Conservation (phyloP, 495 filamentous ascomycete genomes). For the Astrothelium macrocarpum region DNA sequence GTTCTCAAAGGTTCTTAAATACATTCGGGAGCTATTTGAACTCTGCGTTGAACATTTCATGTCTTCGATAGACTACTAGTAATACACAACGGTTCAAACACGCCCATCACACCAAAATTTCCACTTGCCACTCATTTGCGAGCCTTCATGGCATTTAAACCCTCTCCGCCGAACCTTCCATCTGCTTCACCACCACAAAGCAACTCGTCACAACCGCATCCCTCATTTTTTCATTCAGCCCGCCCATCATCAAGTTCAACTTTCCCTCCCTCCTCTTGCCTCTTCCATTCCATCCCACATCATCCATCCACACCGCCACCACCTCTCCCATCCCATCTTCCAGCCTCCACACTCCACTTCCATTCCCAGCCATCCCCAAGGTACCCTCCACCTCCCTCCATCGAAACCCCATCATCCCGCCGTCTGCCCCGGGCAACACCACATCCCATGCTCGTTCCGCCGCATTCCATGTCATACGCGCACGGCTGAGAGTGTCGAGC, state of each 20-base stretch:
- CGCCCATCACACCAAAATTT: too few species aligned
- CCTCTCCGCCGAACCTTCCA: not conserved
- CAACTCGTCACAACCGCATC: slow-evolving; percentile 3
- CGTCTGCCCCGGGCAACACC: not conserved
- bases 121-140: not conserved
- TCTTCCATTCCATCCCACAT: not conserved
- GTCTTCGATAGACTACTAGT: too few species aligned
- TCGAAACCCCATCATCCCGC: not conserved
- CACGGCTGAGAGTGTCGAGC: not conserved
- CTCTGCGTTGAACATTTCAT: too few species aligned
- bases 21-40: too few species aligned
- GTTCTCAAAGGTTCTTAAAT: too few species aligned
- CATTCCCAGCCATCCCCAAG: not conserved
- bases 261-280: not conserved
- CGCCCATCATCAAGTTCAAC: not conserved
- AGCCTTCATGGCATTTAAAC: not conserved
- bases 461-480: not conserved
- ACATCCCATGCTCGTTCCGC: not conserved
- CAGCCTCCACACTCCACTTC: not conserved
- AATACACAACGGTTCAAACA: too few species aligned
- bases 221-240: not conserved
- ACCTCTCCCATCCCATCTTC: not conserved
- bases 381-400: not conserved
- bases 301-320: slow-evolving; percentile 5
- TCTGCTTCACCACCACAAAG: not conserved